These are phyloP conservation scores for Meyerozyma smithsonii DNA, from an alignment of 1,139 yeast genomes.

Conservation along the genomic window DNA sequence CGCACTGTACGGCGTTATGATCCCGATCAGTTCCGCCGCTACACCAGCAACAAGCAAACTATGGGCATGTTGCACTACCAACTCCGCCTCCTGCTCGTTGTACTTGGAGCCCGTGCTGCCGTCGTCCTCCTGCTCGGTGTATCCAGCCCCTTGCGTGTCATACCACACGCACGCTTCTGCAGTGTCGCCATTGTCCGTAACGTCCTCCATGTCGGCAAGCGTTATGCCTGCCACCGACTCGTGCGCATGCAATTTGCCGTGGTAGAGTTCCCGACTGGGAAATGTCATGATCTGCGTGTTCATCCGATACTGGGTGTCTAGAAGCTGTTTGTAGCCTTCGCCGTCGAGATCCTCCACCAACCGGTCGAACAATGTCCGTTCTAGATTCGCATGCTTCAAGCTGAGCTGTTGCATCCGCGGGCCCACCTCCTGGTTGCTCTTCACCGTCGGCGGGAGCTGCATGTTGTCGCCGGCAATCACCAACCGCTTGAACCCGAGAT, in stretches of 20 bases:
- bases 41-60: conserved; percentile 47
- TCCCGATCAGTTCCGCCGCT: conserved; percentile 54
- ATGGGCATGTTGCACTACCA: conserved; percentile 55
- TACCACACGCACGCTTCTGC: conserved; percentile 56
- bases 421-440: conserved; percentile 26
- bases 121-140: conserved; percentile 52
- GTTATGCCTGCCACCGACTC: conserved; percentile 49
- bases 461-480: conserved; percentile 84
- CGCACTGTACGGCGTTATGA: conserved; percentile 86
- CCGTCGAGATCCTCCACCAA: conserved; percentile 51
- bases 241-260: conserved; percentile 58
- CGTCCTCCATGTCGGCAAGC: conserved; percentile 53
- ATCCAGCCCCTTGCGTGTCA: conserved; percentile 92
- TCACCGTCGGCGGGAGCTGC: conserved; percentile 80
- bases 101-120: conserved; percentile 45
- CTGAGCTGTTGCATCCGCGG: conserved; percentile 18
- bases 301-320: conserved; percentile 87
- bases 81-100: conserved; percentile 67
- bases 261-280: conserved; percentile 67
- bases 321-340: conserved; percentile 44
- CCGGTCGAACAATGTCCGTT: conserved; percentile 75
- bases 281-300: conserved; percentile 71
- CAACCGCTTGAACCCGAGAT: conserved; percentile 53
- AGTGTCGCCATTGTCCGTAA: conserved; percentile 35
- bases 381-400: conserved; percentile 36